phyloP scores from a whole-genome alignment of 345 rosid genomes.

The Melastoma malabathricum region DNA sequence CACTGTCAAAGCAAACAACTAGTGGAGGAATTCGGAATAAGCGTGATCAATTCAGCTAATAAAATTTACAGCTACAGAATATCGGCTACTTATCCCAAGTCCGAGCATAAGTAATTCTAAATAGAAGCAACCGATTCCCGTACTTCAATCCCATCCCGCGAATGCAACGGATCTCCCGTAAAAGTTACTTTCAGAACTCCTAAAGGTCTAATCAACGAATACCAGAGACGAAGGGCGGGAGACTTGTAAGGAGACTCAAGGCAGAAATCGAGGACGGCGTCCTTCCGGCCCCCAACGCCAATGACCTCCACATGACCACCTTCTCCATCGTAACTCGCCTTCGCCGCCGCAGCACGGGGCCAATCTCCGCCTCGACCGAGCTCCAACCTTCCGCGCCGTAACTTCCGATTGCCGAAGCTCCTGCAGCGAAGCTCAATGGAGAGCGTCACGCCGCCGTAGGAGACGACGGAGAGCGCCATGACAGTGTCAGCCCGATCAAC shows the following conservation, averaged over 20 bases:
- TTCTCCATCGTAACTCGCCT: slow-evolving; percentile 10
- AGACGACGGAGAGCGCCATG: too few species aligned
- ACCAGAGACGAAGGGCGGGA: slow-evolving; percentile 68
- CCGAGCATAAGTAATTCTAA: too few species aligned
- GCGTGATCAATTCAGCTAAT: too few species aligned
- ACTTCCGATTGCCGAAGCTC: too few species aligned
- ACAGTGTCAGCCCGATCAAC: too few species aligned
- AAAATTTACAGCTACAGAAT: too few species aligned
- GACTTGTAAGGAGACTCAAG: slow-evolving; percentile 51
- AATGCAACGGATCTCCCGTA: not conserved
- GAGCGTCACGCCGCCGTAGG: too few species aligned
- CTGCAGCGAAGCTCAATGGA: too few species aligned
- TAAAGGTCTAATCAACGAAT: slow-evolving; percentile 2
- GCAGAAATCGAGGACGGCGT: slow-evolving; percentile 64
- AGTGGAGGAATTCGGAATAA: too few species aligned
- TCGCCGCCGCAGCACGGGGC: slow-evolving; percentile 5
- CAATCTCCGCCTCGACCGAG: slow-evolving; percentile 1
- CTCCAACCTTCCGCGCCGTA: too few species aligned
- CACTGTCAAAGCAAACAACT: too few species aligned
- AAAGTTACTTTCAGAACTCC: not conserved
- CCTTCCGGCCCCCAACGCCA: slow-evolving; percentile 73
- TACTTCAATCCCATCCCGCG: not conserved
- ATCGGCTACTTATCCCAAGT: too few species aligned
- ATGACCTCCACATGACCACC: slow-evolving; percentile 39
- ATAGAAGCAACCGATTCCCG: not conserved